Evolutionary conservation across 345 rosid species (phyloP).

Genomic region (Corchorus capsularis): DNA sequence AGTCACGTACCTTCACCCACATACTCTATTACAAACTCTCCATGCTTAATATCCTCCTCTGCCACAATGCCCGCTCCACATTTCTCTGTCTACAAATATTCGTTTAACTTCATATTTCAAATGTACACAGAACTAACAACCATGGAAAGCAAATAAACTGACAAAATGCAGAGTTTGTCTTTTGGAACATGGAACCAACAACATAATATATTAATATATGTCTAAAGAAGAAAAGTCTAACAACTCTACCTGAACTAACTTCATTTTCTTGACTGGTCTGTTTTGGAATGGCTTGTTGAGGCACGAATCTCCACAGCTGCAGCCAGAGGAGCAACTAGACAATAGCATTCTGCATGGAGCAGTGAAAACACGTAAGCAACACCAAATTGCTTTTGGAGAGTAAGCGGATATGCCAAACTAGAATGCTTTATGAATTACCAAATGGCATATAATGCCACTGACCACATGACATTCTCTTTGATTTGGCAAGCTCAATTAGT

Average conservation of each 20-base stretch:
- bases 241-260: slow-evolving; percentile 70
- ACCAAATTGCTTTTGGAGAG: background rate
- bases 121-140: slow-evolving; percentile 19
- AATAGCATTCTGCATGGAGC: slow-evolving; percentile 70
- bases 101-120: slow-evolving; percentile 33
- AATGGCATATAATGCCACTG: background rate
- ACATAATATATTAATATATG: background rate
- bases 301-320: slow-evolving; percentile 86
- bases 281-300: slow-evolving; percentile 88
- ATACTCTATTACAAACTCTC: slow-evolving; percentile 96
- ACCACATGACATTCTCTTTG: background rate
- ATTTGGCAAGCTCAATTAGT: background rate
- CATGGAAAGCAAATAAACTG: slow-evolving; percentile 4
- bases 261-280: slow-evolving; percentile 88
- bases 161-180: slow-evolving; percentile 22
- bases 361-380: slow-evolving; percentile 5
- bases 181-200: background rate
- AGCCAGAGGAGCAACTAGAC: slow-evolving; percentile 92
- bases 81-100: slow-evolving; percentile 85
- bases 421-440: background rate
- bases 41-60: slow-evolving; percentile 80
- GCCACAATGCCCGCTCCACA: slow-evolving; percentile 95
- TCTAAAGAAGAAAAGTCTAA: slow-evolving; percentile 11
- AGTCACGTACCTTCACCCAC: slow-evolving; percentile 82
- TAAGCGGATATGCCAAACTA: background rate